A percentile compares a stretch with the other conserved stretches of the same genome.
Conservation (phyloP, 2,329 filamentous ascomycete genomes). For the Cadophora malorum region DNA sequence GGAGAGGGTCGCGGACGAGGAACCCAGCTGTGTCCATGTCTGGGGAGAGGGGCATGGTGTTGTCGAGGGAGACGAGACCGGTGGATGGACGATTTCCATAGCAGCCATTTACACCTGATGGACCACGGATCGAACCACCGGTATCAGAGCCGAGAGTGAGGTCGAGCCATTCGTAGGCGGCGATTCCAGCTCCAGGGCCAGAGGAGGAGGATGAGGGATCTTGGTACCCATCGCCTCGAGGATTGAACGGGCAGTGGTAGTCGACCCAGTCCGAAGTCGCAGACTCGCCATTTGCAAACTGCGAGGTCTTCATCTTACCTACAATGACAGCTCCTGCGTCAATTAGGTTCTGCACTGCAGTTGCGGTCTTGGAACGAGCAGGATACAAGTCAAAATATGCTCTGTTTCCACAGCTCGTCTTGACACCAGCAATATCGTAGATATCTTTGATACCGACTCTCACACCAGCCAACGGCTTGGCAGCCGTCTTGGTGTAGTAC, state of each 20-base stretch:
- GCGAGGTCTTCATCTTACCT: constrained; percentile 59
- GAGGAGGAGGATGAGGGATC: constrained; percentile 55
- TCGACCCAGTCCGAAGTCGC: constrained; percentile 59
- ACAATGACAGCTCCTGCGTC: constrained; percentile 64
- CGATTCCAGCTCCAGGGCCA: constrained; percentile 52
- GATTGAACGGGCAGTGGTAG: constrained; percentile 49
- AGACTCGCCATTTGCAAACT: constrained; percentile 50
- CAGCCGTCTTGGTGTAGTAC: constrained; percentile 58
- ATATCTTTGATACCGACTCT: constrained; percentile 69
- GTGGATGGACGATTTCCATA: constrained; percentile 58
- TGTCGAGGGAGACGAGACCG: constrained; percentile 53
- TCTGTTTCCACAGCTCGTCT: constrained; percentile 62
- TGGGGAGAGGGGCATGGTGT: constrained; percentile 56
- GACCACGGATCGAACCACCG: constrained; percentile 56
- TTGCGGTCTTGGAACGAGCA: constrained; percentile 52
- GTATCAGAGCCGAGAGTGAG: constrained; percentile 57
- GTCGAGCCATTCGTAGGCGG: constrained; percentile 56
- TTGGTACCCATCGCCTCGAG: constrained; percentile 55
- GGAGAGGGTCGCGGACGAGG: constrained; percentile 51
- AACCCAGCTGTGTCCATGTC: constrained; percentile 55
- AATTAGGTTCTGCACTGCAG: constrained; percentile 60
- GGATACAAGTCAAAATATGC: constrained; percentile 62
- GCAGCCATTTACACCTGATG: constrained; percentile 54
- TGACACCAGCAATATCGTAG: constrained; percentile 62
- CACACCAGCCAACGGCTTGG: constrained; percentile 65